Conservation (phyloP, 2,329 filamentous ascomycete genomes). For the Byssothecium circinans region DNA sequence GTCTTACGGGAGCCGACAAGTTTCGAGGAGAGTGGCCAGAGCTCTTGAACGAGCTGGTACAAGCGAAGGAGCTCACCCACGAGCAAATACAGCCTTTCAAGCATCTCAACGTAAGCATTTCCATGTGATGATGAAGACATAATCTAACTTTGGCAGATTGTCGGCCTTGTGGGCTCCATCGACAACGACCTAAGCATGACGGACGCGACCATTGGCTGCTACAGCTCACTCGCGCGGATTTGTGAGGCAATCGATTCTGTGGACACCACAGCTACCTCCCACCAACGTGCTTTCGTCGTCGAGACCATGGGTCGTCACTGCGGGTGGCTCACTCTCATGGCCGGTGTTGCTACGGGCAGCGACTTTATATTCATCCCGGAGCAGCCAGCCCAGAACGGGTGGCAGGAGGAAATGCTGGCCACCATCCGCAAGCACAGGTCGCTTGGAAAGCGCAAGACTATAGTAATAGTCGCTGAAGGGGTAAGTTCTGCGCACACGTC, state of each 20-base stretch:
- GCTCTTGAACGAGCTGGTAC: slow-evolving; percentile 80
- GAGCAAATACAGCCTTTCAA: slow-evolving; percentile 75
- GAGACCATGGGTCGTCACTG: slow-evolving; percentile 97
- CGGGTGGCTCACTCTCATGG: slow-evolving; percentile 95
- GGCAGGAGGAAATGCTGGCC: slow-evolving; percentile 60
- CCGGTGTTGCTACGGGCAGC: slow-evolving; percentile 89
- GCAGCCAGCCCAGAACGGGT: slow-evolving; percentile 82
- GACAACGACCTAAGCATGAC: slow-evolving; percentile 98
- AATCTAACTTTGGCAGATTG: slow-evolving; percentile 57
- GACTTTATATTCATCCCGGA: slow-evolving; percentile 98
- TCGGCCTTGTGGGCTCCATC: slow-evolving; percentile 93
- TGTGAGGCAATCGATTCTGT: slow-evolving; percentile 97
- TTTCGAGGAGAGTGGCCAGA: slow-evolving; percentile 93
- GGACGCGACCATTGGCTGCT: slow-evolving; percentile 95
- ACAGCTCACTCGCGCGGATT: slow-evolving; percentile 88
- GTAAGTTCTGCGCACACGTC: no score
- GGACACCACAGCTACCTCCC: slow-evolving; percentile 90
- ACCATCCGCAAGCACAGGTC: slow-evolving; percentile 68
- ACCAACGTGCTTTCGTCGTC: slow-evolving; percentile 94
- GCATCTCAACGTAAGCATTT: slow-evolving; percentile 65
- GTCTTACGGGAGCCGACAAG: slow-evolving; percentile 86
- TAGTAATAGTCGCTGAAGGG: slow-evolving; percentile 96
- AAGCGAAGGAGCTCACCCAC: slow-evolving; percentile 67
- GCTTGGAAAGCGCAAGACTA: slow-evolving; percentile 93
- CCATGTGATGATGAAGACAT: not conserved